Evolutionary conservation across 148 eudicot genomes (phyloP).

Genomic region (Persicaria tinctoria): DNA sequence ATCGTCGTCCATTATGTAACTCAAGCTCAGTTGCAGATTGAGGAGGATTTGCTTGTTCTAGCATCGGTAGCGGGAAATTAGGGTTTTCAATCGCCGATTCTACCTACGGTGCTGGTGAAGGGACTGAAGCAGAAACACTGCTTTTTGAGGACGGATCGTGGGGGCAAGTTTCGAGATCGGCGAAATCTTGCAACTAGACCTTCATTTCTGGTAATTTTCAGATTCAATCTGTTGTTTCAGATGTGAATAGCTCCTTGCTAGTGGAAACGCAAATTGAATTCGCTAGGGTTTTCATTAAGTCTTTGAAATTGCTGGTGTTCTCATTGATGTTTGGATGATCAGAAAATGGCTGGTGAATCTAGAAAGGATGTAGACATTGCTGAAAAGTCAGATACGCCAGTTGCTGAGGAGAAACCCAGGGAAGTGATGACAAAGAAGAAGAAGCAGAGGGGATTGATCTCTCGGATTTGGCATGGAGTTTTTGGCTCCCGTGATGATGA

Average conservation of each 20-base stretch:
- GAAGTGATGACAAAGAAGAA: constrained; percentile 31
- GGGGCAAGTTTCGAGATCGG: constrained; percentile 8
- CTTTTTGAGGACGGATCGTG: constrained; percentile 22
- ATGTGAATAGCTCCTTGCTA: background rate
- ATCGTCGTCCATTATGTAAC: background rate
- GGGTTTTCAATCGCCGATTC: background rate
- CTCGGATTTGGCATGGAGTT: constrained; percentile 59
- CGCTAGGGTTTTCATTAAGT: background rate
- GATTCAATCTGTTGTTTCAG: background rate
- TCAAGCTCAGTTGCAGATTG: background rate
- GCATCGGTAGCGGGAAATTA: background rate
- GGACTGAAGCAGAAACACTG: constrained; percentile 13
- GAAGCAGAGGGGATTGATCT: constrained; percentile 37
- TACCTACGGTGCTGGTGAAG: background rate
- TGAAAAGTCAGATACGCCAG: constrained; percentile 22
- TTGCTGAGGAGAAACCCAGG: constrained; percentile 20
- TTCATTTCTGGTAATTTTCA: background rate
- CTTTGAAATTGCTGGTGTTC: background rate
- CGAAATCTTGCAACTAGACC: constrained; percentile 5
- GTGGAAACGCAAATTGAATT: background rate
- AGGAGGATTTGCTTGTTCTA: constrained; percentile 1
- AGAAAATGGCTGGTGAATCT: constrained; percentile 57
- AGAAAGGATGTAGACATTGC: constrained; percentile 32
- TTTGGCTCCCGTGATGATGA: constrained; percentile 56
- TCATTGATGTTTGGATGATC: constrained; percentile 14